Evolutionary conservation across 1,284 basidiomycete genomes (phyloP).

Genomic region (Ceratobasidium papillatum): DNA sequence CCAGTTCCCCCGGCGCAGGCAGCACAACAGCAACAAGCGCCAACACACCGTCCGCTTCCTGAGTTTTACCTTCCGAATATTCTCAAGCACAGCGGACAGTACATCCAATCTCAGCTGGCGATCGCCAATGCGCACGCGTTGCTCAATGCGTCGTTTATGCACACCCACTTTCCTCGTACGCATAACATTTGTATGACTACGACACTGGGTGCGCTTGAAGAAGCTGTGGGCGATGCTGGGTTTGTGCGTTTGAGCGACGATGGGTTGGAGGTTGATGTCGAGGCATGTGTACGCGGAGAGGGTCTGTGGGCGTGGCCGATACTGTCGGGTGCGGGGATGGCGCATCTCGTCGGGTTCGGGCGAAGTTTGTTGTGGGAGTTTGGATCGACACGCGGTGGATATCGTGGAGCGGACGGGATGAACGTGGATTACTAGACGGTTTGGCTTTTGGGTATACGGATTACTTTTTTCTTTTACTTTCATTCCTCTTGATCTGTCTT

Average conservation of each 20-base stretch:
- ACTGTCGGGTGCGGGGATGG: constrained; percentile 40
- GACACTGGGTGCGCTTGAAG: constrained; percentile 5
- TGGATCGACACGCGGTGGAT: constrained; percentile 35
- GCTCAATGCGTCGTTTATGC: constrained; percentile 37
- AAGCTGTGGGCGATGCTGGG: constrained; percentile 32
- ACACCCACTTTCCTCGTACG: constrained; percentile 20
- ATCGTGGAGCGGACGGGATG: constrained; percentile 11
- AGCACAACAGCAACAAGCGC: not conserved
- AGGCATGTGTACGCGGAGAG: constrained; percentile 41
- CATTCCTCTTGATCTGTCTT: constrained; percentile 24
- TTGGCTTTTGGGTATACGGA: not conserved
- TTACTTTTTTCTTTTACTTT: constrained; percentile 26
- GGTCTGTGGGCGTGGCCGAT: constrained; percentile 44
- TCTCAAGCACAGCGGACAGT: constrained; percentile 25
- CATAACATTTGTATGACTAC: constrained; percentile 3
- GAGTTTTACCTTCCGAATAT: constrained; percentile 26
- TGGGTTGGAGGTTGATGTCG: constrained; percentile 36
- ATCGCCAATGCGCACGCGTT: constrained; percentile 12
- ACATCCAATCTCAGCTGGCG: not conserved
- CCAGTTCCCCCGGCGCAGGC: constrained; percentile 6
- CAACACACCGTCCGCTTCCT: constrained; percentile 21
- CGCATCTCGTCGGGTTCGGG: constrained; percentile 43
- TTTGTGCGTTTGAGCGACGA: constrained; percentile 38
- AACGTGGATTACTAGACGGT: constrained; percentile 12
- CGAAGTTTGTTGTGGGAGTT: constrained; percentile 42